Evolutionary conservation across 768 basidiomycete species (phyloP).

Genomic region (Boletus patriciae): DNA sequence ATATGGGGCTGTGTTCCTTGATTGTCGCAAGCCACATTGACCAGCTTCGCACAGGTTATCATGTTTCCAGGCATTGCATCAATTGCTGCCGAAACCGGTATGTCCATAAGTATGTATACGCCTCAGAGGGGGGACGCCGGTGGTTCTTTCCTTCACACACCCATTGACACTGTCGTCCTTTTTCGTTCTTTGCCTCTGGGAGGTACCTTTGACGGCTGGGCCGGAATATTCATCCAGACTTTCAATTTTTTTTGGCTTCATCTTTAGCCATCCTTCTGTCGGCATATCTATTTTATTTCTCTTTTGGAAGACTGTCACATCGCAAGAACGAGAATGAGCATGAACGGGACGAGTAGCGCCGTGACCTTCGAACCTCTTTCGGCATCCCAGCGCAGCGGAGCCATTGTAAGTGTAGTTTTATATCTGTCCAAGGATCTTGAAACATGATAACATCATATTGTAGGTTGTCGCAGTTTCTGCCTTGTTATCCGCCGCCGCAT

Average conservation of each 20-base stretch:
- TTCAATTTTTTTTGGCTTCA: conserved; percentile 7
- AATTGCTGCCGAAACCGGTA: neutral
- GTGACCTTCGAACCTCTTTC: conserved; percentile 12
- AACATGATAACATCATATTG: neutral
- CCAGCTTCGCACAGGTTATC: conserved; percentile 9
- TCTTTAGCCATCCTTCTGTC: neutral
- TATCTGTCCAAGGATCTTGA: neutral
- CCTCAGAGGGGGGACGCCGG: neutral
- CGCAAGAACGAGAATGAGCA: conserved; percentile 1
- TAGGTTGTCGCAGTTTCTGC: conserved; percentile 54
- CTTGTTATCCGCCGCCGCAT: conserved; percentile 51
- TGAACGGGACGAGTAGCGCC: conserved; percentile 3
- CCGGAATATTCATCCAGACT: conserved; percentile 10
- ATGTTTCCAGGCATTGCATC: conserved; percentile 3
- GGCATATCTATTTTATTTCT: neutral
- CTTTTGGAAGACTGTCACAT: neutral
- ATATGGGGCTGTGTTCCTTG: conserved; percentile 16
- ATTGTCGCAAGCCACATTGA: conserved; percentile 13
- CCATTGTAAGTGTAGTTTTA: conserved; percentile 19
- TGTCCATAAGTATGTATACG: neutral
- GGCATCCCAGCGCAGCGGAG: conserved; percentile 11
- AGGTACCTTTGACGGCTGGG: conserved; percentile 30
- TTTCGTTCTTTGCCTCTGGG: conserved; percentile 33
- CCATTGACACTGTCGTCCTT: neutral
- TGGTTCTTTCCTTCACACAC: conserved; percentile 20